phyloP scores from a whole-genome alignment of 106 monocot genomes.

The Platanthera guangdongensis region DNA sequence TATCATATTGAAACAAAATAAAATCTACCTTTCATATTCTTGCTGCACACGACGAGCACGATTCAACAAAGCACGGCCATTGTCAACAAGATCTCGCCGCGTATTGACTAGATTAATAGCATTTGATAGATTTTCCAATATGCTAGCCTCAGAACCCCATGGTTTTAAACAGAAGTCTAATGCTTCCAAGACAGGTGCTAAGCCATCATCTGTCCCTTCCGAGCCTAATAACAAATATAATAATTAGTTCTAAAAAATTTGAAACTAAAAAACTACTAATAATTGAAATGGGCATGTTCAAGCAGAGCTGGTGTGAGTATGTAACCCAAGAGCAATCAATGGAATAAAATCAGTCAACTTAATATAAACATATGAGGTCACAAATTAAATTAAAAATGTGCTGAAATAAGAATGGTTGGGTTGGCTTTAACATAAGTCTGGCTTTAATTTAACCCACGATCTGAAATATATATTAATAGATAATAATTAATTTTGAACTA shows the following conservation, averaged over 20 bases:
- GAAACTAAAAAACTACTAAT: neutral
- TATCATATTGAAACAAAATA: neutral
- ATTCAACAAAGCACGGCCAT: slow-evolving; percentile 70
- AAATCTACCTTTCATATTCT: slow-evolving; percentile 71
- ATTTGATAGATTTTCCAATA: slow-evolving; percentile 87
- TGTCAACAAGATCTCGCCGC: slow-evolving; percentile 70
- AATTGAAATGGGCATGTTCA: neutral
- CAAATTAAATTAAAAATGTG: no score
- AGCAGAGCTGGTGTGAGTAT: neutral
- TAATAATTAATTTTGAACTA: no score
- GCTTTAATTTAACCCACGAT: no score
- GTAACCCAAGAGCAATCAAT: no score
- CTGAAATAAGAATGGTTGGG: no score
- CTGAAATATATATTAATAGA: no score
- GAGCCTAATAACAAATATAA: slow-evolving; percentile 15
- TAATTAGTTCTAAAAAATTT: neutral
- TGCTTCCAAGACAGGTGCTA: slow-evolving; percentile 71
- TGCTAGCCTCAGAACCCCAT: slow-evolving; percentile 79
- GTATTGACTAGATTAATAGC: slow-evolving; percentile 69
- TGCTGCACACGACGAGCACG: slow-evolving; percentile 72
- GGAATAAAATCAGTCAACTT: no score
- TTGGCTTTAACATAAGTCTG: no score
- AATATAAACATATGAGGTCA: no score
- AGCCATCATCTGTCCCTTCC: slow-evolving; percentile 64
- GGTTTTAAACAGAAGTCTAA: slow-evolving; percentile 82